A percentile compares a stretch with the other conserved stretches of the same genome.
Conservation (phyloP, 208 protist genomes). For the Willaertia magna region DNA sequence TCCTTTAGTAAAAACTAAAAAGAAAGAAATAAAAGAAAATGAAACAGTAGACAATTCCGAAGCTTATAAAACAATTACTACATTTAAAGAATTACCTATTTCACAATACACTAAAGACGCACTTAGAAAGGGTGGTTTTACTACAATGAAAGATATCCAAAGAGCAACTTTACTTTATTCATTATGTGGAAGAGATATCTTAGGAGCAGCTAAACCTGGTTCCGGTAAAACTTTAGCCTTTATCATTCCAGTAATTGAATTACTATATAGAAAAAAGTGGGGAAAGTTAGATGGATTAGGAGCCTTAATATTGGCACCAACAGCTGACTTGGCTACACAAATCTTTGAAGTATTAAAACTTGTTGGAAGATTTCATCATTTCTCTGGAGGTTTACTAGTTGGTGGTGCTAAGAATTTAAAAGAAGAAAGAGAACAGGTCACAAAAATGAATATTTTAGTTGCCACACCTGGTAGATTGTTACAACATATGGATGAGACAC, state of each 20-base stretch:
- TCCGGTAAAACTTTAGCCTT: conserved; percentile 97
- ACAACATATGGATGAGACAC: conserved; percentile 94
- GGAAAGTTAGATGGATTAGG: conserved; percentile 76
- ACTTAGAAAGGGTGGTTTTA: background rate
- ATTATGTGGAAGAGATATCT: conserved; percentile 53
- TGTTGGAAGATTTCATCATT: conserved; percentile 73
- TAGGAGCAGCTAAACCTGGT: conserved; percentile 95
- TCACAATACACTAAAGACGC: background rate
- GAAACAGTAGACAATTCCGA: background rate
- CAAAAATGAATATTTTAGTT: conserved; percentile 91
- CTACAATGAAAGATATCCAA: conserved; percentile 1
- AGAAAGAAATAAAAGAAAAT: background rate
- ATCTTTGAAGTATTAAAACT: conserved; percentile 95
- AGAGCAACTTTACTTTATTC: background rate
- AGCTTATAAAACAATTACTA: background rate
- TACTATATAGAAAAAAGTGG: conserved; percentile 72
- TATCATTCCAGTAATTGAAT: conserved; percentile 88
- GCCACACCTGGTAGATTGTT: conserved; percentile 93
- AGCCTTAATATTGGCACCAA: conserved; percentile 93
- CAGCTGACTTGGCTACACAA: conserved; percentile 93
- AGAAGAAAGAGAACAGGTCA: conserved; percentile 77
- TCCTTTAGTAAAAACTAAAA: background rate
- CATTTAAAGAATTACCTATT: background rate
- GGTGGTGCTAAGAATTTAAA: conserved; percentile 85
- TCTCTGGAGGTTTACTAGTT: conserved; percentile 90